Conservation (phyloP, 106 monocot species). For the Dendrobium huoshanense region DNA sequence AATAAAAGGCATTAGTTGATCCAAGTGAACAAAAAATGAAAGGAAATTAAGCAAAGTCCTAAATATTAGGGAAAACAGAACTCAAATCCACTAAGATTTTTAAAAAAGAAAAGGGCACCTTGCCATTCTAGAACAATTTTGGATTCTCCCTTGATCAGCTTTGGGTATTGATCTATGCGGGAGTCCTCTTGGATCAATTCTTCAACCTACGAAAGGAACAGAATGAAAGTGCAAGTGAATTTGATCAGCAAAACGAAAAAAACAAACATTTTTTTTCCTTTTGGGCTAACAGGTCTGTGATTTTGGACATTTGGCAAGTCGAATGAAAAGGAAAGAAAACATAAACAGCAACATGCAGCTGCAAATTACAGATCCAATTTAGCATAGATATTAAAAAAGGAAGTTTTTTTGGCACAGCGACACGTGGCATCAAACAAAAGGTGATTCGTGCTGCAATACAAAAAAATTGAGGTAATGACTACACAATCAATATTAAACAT, state of each 20-base stretch:
- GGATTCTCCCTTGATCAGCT: conserved; percentile 82
- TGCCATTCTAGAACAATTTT: conserved; percentile 94
- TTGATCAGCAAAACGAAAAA: background rate
- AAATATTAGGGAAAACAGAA: background rate
- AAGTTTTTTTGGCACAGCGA: too few relatives aligned
- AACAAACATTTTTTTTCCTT: background rate
- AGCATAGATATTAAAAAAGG: too few relatives aligned
- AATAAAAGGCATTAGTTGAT: background rate
- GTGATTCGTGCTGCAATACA: too few relatives aligned
- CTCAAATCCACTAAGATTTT: background rate
- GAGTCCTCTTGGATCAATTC: conserved; percentile 83
- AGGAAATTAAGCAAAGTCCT: background rate
- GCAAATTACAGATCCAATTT: too few relatives aligned
- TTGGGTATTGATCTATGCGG: conserved; percentile 91
- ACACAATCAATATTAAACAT: too few relatives aligned
- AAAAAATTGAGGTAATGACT: too few relatives aligned
- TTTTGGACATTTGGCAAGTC: background rate
- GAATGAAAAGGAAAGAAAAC: background rate
- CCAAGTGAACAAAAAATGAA: background rate
- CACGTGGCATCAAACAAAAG: too few relatives aligned
- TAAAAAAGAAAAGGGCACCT: conserved; percentile 27
- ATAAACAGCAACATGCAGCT: too few relatives aligned
- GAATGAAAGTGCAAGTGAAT: background rate
- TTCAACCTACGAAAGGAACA: conserved; percentile 50
- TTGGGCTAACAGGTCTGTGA: background rate